Evolutionary conservation across 2,329 filamentous ascomycete genomes (phyloP), one percentile per base, ranked within the genome.

Genomic region (Fusarium decemcellulare): DNA sequence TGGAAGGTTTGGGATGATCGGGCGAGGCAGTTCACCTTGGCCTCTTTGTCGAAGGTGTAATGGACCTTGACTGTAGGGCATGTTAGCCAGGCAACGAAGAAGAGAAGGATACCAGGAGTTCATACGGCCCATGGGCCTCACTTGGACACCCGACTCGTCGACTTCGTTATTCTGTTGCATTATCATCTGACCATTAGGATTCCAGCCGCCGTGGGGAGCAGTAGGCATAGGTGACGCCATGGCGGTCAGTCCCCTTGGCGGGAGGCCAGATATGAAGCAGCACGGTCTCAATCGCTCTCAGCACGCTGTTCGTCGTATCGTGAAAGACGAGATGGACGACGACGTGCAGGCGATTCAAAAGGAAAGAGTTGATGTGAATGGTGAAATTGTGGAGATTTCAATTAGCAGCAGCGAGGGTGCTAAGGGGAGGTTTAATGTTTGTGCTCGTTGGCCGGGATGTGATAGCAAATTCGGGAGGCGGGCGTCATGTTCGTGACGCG

Each of bases 41-140:
- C 92, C 72, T 95, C 91, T 77, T 91, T 91, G 79, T 98, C 95
- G 82, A 98, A 98, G 34, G 94, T 97, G 82, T 98, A 99, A 65
- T 97, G 91, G 52, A 98, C 92, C 86, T 98, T 98, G 81, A 98
- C 95, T 97, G 80, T 43, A 71, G 39, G 43, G 52, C 42, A 43
- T 23, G 72, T 74, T 68, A 74, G 74, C 61, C 23, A 71, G 48
- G 12, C 16, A 56, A 67, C 44, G 8, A 51, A 18, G 39, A 60
- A 27, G 36, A 47, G 39, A 53, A 53, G 53, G 27, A 61, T 48
- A 63, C 43, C 53, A 53, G 57, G 57, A 70, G 47, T 61, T 52
- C 90, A 79, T 88, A 92, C 90, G 85, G 81, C 90, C 90, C 89
- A 93, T 92, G 43, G 85, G 83, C 75, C 87, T 88, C 78, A 87